Base-by-base conservation (phyloP, 2,329 filamentous ascomycete genomes). In the Helotiales sp. region DNA sequence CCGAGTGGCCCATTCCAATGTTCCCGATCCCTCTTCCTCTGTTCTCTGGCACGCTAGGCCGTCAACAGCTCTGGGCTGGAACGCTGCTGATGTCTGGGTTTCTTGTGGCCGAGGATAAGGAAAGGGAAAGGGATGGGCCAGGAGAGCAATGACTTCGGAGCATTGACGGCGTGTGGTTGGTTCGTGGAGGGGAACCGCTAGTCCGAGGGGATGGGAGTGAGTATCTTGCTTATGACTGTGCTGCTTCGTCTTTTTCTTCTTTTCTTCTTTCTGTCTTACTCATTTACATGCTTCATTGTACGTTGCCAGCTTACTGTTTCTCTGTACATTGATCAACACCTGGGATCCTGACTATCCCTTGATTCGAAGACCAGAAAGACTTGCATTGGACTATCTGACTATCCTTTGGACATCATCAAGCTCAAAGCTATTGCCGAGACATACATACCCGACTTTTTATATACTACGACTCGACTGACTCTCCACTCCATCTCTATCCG, bases 401-500 rank as follows among this genome's bases (percentile, higher is more conserved):
- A 20, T 8, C 28, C 3, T 32, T n/a, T n/a, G n/a, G n/a, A n/a
- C n/a, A n/a, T n/a, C n/a, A 55, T n/a, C 50, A 24, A 49, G 45
- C 20, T 22, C 45, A 20, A 26, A 22, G 26, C 11, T 55, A 55
- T 28, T 45, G 24, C 57, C 57, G 57, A 60, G 57, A 37, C 57
- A 60, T 52, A 55, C 47, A 30, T 43, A 6, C n/a, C 28, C 26
- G 32, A 26, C n/a, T 26, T 15, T 45, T 22, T 59, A n/a, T 50
- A 59, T 4, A 55, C 26, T 20, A 26, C 8, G 22, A 24, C 11
- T 17, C 34, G 28, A 30, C n/a, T 30, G 28, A 62, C 68, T 69
- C 65, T 63, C 62, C 66, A 70, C 65, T 70, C 69, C 34, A 61
- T n/a, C 65, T 70, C 69, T 43, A 61, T n/a, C 52, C 54, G 15